These are phyloP conservation scores for Penicillium argentinense DNA, from an alignment of 495 filamentous ascomycete genomes.

Conservation along the genomic window DNA sequence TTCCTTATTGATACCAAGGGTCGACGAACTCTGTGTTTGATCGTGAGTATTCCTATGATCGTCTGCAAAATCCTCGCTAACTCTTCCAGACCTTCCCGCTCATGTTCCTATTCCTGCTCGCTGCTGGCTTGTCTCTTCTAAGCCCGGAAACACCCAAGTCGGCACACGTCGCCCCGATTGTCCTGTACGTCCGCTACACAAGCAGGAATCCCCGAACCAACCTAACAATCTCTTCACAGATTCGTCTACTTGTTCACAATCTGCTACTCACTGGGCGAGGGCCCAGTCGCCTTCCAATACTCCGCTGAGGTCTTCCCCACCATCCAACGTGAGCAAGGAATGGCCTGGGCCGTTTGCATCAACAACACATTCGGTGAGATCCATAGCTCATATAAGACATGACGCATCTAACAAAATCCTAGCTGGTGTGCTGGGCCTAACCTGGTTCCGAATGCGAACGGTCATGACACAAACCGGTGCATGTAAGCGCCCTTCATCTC, in stretches of 20 bases:
- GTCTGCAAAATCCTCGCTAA: constrained; percentile 7
- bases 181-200: constrained; percentile 26
- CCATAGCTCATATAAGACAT: no score
- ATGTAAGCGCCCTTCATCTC: constrained; percentile 28
- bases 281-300: constrained; percentile 53
- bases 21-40: constrained; percentile 57
- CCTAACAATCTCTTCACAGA: constrained; percentile 10
- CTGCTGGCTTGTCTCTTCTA: constrained; percentile 60
- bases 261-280: constrained; percentile 48
- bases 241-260: constrained; percentile 46
- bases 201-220: neutral
- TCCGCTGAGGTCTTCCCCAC: constrained; percentile 53
- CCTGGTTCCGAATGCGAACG: constrained; percentile 47
- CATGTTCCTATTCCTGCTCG: constrained; percentile 70
- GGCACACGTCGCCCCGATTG: constrained; percentile 27
- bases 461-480: constrained; percentile 50
- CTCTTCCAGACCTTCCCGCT: constrained; percentile 74
- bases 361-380: constrained; percentile 47
- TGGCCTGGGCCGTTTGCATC: constrained; percentile 47
- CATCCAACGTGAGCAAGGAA: constrained; percentile 46
- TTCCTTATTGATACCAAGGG: constrained; percentile 78
- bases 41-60: constrained; percentile 25
- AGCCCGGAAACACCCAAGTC: constrained; percentile 25
- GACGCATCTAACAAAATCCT: neutral
- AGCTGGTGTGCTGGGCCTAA: constrained; percentile 49